A percentile compares a stretch with the other conserved stretches of the same genome.
phyloP scores from a whole-genome alignment of 1,284 basidiomycete species.

The Ceratobasidium sp. region DNA sequence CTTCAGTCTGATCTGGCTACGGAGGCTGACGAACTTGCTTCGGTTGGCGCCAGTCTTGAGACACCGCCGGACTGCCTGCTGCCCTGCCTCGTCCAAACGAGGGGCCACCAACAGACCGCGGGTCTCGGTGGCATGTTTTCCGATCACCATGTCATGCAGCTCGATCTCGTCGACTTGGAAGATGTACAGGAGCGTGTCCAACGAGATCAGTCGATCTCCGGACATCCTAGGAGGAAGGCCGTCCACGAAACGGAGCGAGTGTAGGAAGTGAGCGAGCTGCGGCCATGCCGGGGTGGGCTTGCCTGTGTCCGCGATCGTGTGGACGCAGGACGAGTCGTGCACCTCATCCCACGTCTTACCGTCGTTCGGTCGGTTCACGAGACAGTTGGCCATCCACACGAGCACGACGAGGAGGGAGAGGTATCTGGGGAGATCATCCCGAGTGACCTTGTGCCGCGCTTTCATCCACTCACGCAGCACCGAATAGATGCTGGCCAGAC shows the following conservation, averaged over 20 bases:
- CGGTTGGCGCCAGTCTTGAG: background rate
- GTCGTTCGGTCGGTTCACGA: slow-evolving; percentile 10
- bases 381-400: slow-evolving; percentile 21
- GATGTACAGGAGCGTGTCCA: background rate
- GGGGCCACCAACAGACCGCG: no score
- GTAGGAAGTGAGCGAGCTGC: slow-evolving; percentile 1
- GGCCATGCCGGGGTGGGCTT: slow-evolving; percentile 3
- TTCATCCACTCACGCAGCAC: slow-evolving; percentile 16
- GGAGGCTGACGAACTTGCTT: background rate
- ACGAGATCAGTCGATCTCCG: background rate
- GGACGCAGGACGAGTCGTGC: slow-evolving; percentile 10
- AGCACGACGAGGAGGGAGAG: background rate
- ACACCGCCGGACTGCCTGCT: no score
- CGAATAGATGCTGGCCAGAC: background rate
- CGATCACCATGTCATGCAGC: background rate
- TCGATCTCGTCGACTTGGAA: background rate
- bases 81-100: no score
- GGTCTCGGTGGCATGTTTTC: background rate
- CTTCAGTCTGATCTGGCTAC: background rate
- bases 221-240: background rate
- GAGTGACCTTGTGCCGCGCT: background rate
- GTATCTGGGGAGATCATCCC: background rate
- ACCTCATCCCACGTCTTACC: slow-evolving; percentile 15
- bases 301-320: background rate
- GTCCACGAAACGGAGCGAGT: background rate